phyloP scores from a whole-genome alignment of 2,329 filamentous ascomycete genomes.

The Aspergillus pseudoterreus region DNA sequence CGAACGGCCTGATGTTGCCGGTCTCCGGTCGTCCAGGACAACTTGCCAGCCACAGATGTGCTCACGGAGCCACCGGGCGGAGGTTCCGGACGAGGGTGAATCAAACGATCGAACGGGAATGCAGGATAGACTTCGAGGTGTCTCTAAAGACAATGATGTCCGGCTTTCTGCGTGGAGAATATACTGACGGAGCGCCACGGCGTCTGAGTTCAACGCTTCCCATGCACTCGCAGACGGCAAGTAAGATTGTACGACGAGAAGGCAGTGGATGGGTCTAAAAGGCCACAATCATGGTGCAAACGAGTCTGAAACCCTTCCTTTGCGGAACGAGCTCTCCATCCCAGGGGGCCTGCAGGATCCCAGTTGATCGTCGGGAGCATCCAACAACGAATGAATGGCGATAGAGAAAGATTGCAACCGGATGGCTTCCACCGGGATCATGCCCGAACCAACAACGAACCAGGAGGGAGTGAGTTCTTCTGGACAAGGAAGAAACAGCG shows the following conservation, averaged over 20 bases:
- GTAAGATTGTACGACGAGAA: slow-evolving; percentile 11
- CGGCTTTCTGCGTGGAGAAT: slow-evolving; percentile 8
- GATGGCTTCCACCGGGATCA: slow-evolving; percentile 2
- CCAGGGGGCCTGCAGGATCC: slow-evolving; percentile 26
- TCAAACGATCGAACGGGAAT: background rate
- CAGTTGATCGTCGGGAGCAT: slow-evolving; percentile 21
- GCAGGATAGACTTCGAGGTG: background rate
- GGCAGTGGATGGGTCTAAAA: slow-evolving; percentile 18
- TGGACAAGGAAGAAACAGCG: slow-evolving; percentile 5
- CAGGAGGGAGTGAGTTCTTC: slow-evolving; percentile 5
- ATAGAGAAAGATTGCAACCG: slow-evolving; percentile 5
- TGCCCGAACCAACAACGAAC: slow-evolving; percentile 7
- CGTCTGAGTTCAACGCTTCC: slow-evolving; percentile 16
- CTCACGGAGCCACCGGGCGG: background rate
- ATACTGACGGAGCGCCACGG: slow-evolving; percentile 13
- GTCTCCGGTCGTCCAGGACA: background rate
- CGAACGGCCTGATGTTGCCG: background rate
- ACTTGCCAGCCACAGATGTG: background rate
- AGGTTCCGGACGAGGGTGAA: background rate
- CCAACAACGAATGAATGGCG: slow-evolving; percentile 12
- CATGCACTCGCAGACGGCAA: slow-evolving; percentile 5
- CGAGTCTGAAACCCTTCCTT: slow-evolving; percentile 18
- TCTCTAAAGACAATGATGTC: slow-evolving; percentile 4
- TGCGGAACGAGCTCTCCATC: slow-evolving; percentile 24
- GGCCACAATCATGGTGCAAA: slow-evolving; percentile 26